Base-by-base conservation (phyloP, 495 filamentous ascomycete species). In the Arthonia radiata region DNA sequence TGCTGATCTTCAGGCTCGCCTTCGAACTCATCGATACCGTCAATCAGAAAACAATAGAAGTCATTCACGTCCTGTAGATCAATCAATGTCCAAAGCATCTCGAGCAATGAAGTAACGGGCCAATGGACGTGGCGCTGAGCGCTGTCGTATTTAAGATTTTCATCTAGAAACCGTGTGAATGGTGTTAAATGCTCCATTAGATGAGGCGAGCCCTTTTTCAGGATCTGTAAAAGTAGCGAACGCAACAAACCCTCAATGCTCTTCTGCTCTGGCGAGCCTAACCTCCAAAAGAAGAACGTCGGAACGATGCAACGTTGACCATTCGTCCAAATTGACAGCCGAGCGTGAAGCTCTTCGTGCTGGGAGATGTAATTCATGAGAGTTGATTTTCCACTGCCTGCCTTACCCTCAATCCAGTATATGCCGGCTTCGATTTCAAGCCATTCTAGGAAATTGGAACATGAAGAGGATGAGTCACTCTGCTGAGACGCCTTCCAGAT, bases 311-410 rank as follows among this genome's bases (percentile, higher is more conserved):
- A 17, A 14, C 34, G 13, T 19, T 26, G 26, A 29, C 37, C 15
- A 12, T 12, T 33, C 19, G 37, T 22, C 37, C 37, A 41, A 23
- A 13, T 5, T 10, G 23, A 22, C 8, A 44, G 27, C 6, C 13
- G 15, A 9, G 14, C 17, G 3, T 4, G 26, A 7, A 33, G 37
- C 4, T 24, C 24, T 11, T 15, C n/a, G 17, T 33, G 17, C n/a
- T 35, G 13, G 17, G 11, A 26, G 7, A 55, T 27, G 9, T 36
- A 51, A 26, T 50, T 55, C 48, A 55, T 47, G 8, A 55, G 24
- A 0, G 53, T 57, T 18, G 49, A 53, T 28, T 59, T 59, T 0
- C 54, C 54, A 1, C 43, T 42, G 6, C 51, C 54, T 12, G 53
- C 31, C 32, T 54, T 57, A 1, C 54, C 54, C 9, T 25, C 34